Percentiles rank a stretch among this genome's conserved stretches.
Conservation (phyloP, 148 eudicot species). For the Rhododendron griersonianum region DNA sequence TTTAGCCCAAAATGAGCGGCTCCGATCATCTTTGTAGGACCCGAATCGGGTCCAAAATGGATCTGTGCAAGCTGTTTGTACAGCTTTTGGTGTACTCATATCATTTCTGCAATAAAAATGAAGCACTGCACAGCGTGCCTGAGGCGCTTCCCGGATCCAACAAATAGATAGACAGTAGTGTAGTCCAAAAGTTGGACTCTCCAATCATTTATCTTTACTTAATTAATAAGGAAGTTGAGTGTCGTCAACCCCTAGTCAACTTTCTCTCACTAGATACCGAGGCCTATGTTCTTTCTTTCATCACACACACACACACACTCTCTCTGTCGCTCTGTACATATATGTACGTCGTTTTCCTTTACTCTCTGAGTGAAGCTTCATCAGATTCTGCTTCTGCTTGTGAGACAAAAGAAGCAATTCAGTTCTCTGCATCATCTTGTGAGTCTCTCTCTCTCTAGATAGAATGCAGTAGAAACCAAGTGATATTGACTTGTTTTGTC, state of each 20-base stretch:
- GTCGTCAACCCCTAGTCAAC: not conserved
- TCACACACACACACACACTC: not conserved
- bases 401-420: not conserved
- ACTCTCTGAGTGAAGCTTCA: not conserved
- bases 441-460: not conserved
- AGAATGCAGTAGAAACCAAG: not conserved
- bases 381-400: not conserved
- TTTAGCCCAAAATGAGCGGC: no score
- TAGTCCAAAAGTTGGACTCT: no score
- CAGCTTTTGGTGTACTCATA: no score
- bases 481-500: not conserved
- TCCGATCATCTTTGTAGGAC: no score
- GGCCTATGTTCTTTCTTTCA: not conserved
- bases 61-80: no score
- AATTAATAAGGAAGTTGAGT: no score
- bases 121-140: no score
- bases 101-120: no score
- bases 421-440: not conserved
- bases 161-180: no score
- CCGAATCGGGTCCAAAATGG: no score
- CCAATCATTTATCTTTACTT: no score
- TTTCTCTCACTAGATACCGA: not conserved
- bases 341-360: not conserved
- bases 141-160: no score
- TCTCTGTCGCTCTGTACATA: not conserved